Evolutionary conservation across 805 yeast genomes (phyloP).

Genomic region (Lipomyces starkeyi): DNA sequence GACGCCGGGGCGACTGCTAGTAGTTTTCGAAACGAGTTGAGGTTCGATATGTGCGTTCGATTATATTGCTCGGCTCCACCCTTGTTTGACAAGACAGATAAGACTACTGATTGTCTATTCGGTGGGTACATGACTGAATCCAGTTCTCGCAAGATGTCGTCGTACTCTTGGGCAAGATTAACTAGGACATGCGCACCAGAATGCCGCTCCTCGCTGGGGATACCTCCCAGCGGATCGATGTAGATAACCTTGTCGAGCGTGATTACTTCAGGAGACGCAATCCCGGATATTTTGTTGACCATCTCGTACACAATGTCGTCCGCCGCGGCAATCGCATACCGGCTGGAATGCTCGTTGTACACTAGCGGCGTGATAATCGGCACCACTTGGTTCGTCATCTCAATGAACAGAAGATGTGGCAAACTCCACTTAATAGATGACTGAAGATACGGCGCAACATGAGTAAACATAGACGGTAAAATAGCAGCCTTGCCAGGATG

Average conservation of each 20-base stretch:
- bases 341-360: conserved; percentile 60
- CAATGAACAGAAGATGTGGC: conserved; percentile 47
- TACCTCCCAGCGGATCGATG: conserved; percentile 85
- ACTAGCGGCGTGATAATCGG: conserved; percentile 69
- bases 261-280: conserved; percentile 40
- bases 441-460: not conserved
- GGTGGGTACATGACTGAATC: conserved; percentile 1
- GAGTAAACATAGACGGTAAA: conserved; percentile 27
- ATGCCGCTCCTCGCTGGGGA: conserved; percentile 83
- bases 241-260: conserved; percentile 81
- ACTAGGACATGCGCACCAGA: conserved; percentile 82
- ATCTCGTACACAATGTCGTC: conserved; percentile 52
- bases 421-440: conserved; percentile 17
- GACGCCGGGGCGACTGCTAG: conserved; percentile 57
- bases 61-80: not conserved
- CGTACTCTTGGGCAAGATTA: conserved; percentile 81
- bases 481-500: conserved; percentile 20
- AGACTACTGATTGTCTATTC: not conserved
- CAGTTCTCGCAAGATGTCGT: conserved; percentile 67
- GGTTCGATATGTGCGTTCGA: conserved; percentile 62
- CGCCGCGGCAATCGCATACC: conserved; percentile 49
- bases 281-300: conserved; percentile 46
- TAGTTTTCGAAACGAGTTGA: conserved; percentile 66
- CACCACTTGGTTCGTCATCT: conserved; percentile 52
- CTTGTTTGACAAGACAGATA: not conserved